Evolutionary conservation across 345 rosid genomes (phyloP).

Genomic region (Dovyalis caffra): DNA sequence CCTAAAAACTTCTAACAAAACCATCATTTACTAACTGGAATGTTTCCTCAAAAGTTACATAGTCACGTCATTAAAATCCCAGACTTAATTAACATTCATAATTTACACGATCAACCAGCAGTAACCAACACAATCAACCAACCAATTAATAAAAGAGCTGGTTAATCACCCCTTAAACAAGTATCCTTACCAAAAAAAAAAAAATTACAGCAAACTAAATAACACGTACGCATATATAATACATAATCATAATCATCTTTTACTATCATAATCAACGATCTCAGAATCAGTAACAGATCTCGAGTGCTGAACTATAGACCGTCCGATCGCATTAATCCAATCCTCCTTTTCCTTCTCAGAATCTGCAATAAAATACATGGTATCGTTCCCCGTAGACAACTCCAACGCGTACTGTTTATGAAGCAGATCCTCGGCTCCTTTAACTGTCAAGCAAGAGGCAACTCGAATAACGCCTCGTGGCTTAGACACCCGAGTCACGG

Average conservation of each 20-base stretch:
- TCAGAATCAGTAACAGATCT: conserved; percentile 69
- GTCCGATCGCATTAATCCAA: conserved; percentile 78
- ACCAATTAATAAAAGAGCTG: neutral
- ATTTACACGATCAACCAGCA: neutral
- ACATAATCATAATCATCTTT: conserved; percentile 1
- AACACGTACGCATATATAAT: neutral
- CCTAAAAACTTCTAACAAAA: neutral
- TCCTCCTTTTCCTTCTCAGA: conserved; percentile 77
- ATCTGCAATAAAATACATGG: conserved; percentile 71
- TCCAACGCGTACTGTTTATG: conserved; percentile 64
- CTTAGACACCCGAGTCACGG: conserved; percentile 45
- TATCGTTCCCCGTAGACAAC: conserved; percentile 51
- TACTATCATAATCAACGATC: conserved; percentile 60
- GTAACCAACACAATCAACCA: too few species aligned
- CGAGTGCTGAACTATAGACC: conserved; percentile 72
- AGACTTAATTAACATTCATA: neutral
- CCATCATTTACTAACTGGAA: neutral
- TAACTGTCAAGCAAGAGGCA: conserved; percentile 60
- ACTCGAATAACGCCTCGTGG: conserved; percentile 72
- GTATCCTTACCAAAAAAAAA: neutral
- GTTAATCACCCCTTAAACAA: neutral
- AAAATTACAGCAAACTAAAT: too few species aligned
- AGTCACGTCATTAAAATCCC: neutral
- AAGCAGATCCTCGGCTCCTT: conserved; percentile 68
- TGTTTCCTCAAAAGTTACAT: neutral